Evolutionary conservation across 2,329 filamentous ascomycete genomes (phyloP).

Genomic region (Hypomyces perniciosus): DNA sequence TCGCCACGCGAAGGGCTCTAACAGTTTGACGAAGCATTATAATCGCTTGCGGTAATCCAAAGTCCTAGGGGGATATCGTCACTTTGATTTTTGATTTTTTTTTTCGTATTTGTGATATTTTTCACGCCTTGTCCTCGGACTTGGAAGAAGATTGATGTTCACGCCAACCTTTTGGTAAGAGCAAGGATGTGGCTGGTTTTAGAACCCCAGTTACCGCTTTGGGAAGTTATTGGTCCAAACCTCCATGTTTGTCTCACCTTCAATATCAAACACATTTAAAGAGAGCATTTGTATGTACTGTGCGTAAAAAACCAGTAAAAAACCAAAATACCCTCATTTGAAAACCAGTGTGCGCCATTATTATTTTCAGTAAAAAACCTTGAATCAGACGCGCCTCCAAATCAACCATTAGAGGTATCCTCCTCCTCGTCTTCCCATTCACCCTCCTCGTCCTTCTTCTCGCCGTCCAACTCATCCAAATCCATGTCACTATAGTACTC

Average conservation of each 20-base stretch:
- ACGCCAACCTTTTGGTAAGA: not conserved
- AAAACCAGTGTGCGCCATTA: not conserved
- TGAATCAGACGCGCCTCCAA: not conserved
- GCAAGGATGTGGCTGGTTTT: not conserved
- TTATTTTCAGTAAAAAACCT: no score
- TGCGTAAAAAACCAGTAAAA: not conserved
- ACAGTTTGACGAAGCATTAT: not conserved
- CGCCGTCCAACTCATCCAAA: conserved; percentile 46
- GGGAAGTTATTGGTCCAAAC: not conserved
- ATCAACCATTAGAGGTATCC: conserved; percentile 10
- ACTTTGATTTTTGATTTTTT: no score
- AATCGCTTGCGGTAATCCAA: not conserved
- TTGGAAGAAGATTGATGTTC: not conserved
- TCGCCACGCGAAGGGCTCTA: not conserved
- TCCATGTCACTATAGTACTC: conserved; percentile 41
- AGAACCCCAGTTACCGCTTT: not conserved
- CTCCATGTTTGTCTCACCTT: no score
- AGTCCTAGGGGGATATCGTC: no score
- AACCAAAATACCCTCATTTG: not conserved
- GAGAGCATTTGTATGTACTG: no score
- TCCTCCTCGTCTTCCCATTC: conserved; percentile 42
- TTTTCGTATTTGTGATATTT: no score
- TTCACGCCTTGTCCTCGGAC: not conserved
- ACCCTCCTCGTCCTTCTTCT: conserved; percentile 41
- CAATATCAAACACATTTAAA: no score